phyloP scores from a whole-genome alignment of 1,284 basidiomycete genomes.

The Peniophora sp. region DNA sequence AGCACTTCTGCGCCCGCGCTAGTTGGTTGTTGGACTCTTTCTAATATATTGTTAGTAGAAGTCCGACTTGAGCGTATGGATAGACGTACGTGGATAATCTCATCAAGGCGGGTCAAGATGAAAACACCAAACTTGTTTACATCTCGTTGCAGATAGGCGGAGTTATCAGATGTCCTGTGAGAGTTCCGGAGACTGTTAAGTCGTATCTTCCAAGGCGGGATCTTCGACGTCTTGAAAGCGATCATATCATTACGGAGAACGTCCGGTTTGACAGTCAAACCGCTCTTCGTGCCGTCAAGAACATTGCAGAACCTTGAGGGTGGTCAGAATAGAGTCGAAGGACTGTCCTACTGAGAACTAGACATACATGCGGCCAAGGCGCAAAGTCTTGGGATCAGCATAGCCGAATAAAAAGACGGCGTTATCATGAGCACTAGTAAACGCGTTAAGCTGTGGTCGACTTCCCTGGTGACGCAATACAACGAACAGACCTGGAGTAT shows the following conservation, averaged over 20 bases:
- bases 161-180: not conserved
- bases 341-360: too few relatives aligned
- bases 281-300: slow-evolving; percentile 57
- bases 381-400: slow-evolving; percentile 34
- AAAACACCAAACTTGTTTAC: slow-evolving; percentile 22
- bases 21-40: slow-evolving; percentile 13
- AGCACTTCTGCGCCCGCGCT: slow-evolving; percentile 21
- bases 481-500: not conserved
- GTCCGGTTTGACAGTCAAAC: slow-evolving; percentile 32
- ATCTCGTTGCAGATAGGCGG: slow-evolving; percentile 8
- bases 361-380: slow-evolving; percentile 53
- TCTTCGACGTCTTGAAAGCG: slow-evolving; percentile 3
- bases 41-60: slow-evolving; percentile 23
- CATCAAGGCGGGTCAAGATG: slow-evolving; percentile 29
- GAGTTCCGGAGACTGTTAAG: slow-evolving; percentile 1
- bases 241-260: slow-evolving; percentile 18
- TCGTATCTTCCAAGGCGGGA: slow-evolving; percentile 28
- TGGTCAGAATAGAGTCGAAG: not conserved
- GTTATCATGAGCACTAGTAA: slow-evolving; percentile 35
- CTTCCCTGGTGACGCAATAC: not conserved
- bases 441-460: not conserved
- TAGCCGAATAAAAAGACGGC: slow-evolving; percentile 46
- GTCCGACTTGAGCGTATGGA: too few relatives aligned
- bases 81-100: too few relatives aligned
- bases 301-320: slow-evolving; percentile 45